Evolutionary conservation across 306 rosid genomes (phyloP).

Genomic region (Castanospermum australe): DNA sequence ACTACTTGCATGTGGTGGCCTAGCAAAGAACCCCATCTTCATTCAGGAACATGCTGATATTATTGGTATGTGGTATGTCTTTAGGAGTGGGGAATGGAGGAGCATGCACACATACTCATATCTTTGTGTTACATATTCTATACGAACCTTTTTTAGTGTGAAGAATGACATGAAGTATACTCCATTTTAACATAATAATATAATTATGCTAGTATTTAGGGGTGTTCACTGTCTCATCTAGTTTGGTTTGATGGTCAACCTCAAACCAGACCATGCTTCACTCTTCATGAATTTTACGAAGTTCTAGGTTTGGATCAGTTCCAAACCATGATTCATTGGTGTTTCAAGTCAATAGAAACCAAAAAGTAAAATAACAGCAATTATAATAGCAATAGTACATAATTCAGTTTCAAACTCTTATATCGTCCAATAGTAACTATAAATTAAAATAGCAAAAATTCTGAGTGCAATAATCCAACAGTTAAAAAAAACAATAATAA

Average conservation of each 20-base stretch:
- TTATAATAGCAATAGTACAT: not conserved
- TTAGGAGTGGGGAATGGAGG: constrained; percentile 11
- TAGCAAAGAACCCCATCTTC: constrained; percentile 75
- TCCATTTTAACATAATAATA: not conserved
- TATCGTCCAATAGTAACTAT: not conserved
- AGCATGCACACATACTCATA: not conserved
- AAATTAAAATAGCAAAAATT: not conserved
- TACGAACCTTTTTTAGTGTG: not conserved
- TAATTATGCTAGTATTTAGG: not conserved
- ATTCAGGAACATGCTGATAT: constrained; percentile 96
- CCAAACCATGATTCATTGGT: not conserved
- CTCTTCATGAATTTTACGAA: not conserved
- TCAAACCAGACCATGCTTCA: not conserved
- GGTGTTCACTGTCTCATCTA: not conserved
- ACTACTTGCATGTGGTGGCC: constrained; percentile 96
- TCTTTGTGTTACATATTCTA: constrained; percentile 8
- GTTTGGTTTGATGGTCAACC: constrained; percentile 18
- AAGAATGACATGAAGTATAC: constrained; percentile 6
- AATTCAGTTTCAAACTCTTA: not conserved
- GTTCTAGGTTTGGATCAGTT: constrained; percentile 4
- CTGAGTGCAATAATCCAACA: not conserved
- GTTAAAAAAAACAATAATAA: not conserved
- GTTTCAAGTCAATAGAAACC: constrained; percentile 11
- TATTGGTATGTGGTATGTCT: constrained; percentile 65
- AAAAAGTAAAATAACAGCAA: not conserved